Percentiles rank a stretch among this genome's conserved stretches.
phyloP scores from a whole-genome alignment of 208 protist genomes.

The Angomonas deanei region DNA sequence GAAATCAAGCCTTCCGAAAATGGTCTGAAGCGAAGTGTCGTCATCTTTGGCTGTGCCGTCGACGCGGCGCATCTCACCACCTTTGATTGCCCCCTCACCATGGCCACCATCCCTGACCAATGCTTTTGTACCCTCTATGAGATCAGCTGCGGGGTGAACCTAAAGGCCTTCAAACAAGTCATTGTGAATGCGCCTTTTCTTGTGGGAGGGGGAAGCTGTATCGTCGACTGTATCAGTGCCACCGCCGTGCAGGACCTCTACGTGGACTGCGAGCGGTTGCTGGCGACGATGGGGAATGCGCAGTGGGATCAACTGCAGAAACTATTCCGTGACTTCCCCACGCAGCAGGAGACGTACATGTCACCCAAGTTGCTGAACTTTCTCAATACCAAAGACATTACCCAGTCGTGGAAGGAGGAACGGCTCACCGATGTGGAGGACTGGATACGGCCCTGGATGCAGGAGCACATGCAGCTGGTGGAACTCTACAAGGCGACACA shows the following conservation, averaged over 20 bases:
- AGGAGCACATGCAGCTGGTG: not conserved
- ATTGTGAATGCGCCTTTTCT: not conserved
- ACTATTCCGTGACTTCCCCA: not conserved
- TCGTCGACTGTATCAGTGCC: slow-evolving; percentile 40
- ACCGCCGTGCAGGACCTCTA: slow-evolving; percentile 46
- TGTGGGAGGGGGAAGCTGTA: not conserved
- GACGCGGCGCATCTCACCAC: not conserved
- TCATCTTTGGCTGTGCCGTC: slow-evolving; percentile 4
- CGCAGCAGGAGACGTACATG: not conserved
- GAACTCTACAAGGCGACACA: not conserved
- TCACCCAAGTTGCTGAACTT: not conserved
- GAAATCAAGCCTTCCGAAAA: slow-evolving; percentile 9
- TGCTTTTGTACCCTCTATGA: slow-evolving; percentile 1
- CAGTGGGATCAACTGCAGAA: slow-evolving; percentile 32
- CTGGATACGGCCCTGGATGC: slow-evolving; percentile 56
- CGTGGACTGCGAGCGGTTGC: slow-evolving; percentile 71
- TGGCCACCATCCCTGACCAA: not conserved
- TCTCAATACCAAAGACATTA: not conserved
- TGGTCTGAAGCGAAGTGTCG: slow-evolving; percentile 20
- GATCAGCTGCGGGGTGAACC: not conserved
- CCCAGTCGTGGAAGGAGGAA: slow-evolving; percentile 7
- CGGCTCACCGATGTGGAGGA: slow-evolving; percentile 27
- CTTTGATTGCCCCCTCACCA: not conserved
- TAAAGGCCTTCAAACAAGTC: not conserved
- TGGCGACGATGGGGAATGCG: slow-evolving; percentile 40